Evolutionary conservation across 495 filamentous ascomycete genomes (phyloP).

Genomic region (Chaetomium fimeti): DNA sequence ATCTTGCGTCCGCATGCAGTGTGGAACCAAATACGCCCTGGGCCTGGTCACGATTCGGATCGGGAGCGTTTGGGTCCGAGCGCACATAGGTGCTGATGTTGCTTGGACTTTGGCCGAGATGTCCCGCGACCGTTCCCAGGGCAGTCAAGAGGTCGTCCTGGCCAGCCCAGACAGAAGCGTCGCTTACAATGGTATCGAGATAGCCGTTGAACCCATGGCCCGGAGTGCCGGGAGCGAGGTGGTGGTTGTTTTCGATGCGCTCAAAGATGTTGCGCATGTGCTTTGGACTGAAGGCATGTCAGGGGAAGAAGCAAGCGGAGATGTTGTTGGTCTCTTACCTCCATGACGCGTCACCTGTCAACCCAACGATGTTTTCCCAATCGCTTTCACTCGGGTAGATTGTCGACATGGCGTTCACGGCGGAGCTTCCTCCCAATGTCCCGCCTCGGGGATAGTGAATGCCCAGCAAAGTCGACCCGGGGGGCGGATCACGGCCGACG

Average conservation of each 20-base stretch:
- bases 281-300: conserved; percentile 27
- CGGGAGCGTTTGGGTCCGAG: conserved; percentile 22
- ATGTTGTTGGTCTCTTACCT: conserved; percentile 23
- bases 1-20: conserved; percentile 11
- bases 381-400: conserved; percentile 40
- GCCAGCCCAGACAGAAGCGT: conserved; percentile 40
- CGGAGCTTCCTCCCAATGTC: conserved; percentile 39
- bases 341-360: conserved; percentile 40
- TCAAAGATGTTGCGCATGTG: conserved; percentile 40
- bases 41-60: conserved; percentile 20
- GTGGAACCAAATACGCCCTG: conserved; percentile 20
- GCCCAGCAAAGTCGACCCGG: conserved; percentile 34
- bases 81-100: conserved; percentile 23
- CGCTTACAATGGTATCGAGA: conserved; percentile 37
- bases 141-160: conserved; percentile 38
- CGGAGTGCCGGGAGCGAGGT: conserved; percentile 23
- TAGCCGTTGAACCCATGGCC: conserved; percentile 47
- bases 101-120: conserved; percentile 2
- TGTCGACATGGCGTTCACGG: conserved; percentile 41
- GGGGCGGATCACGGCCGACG: conserved; percentile 37
- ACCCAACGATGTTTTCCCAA: conserved; percentile 37
- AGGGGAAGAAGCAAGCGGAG: neutral
- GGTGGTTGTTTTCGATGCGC: conserved; percentile 41
- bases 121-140: conserved; percentile 29
- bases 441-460: conserved; percentile 41